A percentile compares a stretch with the other conserved stretches of the same genome.
These are phyloP conservation scores for Pseudonitzschia delicatissima DNA, from an alignment of 108 stramenopile genomes.

Conservation along the genomic window DNA sequence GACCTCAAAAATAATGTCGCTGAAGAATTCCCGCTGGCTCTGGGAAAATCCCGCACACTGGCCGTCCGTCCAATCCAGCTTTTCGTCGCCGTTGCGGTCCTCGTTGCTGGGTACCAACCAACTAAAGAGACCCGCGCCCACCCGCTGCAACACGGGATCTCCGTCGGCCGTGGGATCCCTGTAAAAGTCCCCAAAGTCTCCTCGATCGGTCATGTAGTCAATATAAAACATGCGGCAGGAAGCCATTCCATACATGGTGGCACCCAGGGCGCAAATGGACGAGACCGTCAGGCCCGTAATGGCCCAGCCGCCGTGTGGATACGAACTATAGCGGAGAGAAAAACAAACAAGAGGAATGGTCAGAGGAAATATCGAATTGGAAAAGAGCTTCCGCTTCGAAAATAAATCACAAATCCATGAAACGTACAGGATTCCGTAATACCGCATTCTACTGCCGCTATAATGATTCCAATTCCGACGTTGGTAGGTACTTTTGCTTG, in stretches of 20 bases:
- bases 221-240: slow-evolving; percentile 35
- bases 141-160: slow-evolving; percentile 13
- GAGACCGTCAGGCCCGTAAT: slow-evolving; percentile 23
- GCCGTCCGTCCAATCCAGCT: slow-evolving; percentile 27
- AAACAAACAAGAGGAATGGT: background rate
- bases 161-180: slow-evolving; percentile 27
- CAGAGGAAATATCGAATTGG: background rate
- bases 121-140: slow-evolving; percentile 34
- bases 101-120: slow-evolving; percentile 30
- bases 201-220: slow-evolving; percentile 27
- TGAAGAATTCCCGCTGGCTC: slow-evolving; percentile 17
- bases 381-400: background rate
- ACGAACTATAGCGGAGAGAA: slow-evolving; percentile 18
- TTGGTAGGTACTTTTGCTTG: too few species aligned
- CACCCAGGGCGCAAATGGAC: slow-evolving; percentile 25
- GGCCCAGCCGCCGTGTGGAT: slow-evolving; percentile 37
- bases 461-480: too few species aligned
- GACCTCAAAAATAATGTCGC: slow-evolving; percentile 31
- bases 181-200: slow-evolving; percentile 38
- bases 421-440: slow-evolving; percentile 25
- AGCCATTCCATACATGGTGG: slow-evolving; percentile 30
- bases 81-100: background rate
- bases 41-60: slow-evolving; percentile 31
- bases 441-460: background rate
- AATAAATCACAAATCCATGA: background rate